These are phyloP conservation scores for Podila epicladia DNA, from an alignment of 192 early-diverging fungal species.

Conservation along the genomic window DNA sequence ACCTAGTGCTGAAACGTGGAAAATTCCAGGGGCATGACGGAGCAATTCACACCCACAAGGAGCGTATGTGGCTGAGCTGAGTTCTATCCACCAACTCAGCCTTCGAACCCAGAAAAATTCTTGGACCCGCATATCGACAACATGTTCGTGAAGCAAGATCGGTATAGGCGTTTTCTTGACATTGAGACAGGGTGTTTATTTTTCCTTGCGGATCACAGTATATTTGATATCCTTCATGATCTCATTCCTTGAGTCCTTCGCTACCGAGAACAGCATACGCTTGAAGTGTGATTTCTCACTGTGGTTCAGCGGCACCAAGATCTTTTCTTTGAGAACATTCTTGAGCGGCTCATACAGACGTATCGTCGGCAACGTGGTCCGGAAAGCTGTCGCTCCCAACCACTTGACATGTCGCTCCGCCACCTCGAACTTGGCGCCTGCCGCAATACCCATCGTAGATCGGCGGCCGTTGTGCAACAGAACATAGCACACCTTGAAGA, in stretches of 20 bases:
- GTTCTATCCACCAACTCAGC: too few relatives aligned
- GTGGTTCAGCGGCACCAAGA: conserved; percentile 5
- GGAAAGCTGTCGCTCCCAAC: conserved; percentile 37
- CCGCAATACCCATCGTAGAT: conserved; percentile 13
- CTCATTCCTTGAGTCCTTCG: conserved; percentile 20
- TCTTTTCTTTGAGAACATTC: conserved; percentile 4
- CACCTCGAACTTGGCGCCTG: conserved; percentile 9
- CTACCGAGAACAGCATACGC: conserved; percentile 17
- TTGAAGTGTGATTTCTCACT: conserved; percentile 15
- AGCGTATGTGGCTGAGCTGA: too few relatives aligned
- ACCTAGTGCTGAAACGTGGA: too few relatives aligned
- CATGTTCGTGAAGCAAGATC: too few relatives aligned
- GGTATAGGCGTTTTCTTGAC: too few relatives aligned
- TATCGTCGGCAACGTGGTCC: conserved; percentile 8
- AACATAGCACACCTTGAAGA: conserved; percentile 26
- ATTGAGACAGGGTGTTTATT: too few relatives aligned
- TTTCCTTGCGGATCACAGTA: neutral
- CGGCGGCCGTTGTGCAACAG: conserved; percentile 28
- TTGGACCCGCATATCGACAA: too few relatives aligned
- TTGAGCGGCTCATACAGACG: conserved; percentile 13
- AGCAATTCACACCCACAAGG: too few relatives aligned
- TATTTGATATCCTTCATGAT: conserved; percentile 33
- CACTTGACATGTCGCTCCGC: conserved; percentile 42
- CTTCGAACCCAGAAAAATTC: too few relatives aligned
- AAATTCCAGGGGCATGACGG: too few relatives aligned